Percentiles rank a stretch among this genome's conserved stretches.
These are phyloP conservation scores for Aphanomyces astaci DNA, from an alignment of 352 stramenopile species.

Conservation along the genomic window DNA sequence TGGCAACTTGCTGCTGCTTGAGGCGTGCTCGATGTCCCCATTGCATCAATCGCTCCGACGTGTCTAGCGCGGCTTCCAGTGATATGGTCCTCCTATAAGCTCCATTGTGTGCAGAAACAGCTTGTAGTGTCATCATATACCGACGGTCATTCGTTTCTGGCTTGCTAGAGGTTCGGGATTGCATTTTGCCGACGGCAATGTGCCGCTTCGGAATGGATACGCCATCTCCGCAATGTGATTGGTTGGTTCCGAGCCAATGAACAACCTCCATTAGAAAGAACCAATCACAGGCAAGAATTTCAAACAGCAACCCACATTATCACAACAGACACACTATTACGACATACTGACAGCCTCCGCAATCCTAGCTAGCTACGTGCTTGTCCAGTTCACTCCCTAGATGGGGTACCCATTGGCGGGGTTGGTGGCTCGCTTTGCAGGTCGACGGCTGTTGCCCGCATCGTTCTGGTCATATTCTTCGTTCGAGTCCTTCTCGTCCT, in stretches of 20 bases:
- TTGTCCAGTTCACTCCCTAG: background rate
- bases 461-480: constrained; percentile 14
- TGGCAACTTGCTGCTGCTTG: background rate
- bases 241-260: background rate
- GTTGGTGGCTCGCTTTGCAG: background rate
- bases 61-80: background rate
- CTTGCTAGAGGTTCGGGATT: background rate
- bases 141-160: background rate
- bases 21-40: background rate
- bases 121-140: background rate
- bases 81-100: background rate
- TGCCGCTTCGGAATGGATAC: background rate
- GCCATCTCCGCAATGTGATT: background rate
- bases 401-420: background rate
- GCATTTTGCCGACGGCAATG: background rate
- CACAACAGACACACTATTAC: background rate
- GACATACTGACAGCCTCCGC: background rate
- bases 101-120: too few relatives aligned
- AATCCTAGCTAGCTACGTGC: too few relatives aligned
- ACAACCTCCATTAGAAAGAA: background rate
- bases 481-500: constrained; percentile 5
- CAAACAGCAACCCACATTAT: background rate
- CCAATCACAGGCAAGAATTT: constrained; percentile 1
- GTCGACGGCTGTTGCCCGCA: background rate
- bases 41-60: background rate